phyloP scores from a whole-genome alignment of 345 rosid species.

The Lepidium sativum region DNA sequence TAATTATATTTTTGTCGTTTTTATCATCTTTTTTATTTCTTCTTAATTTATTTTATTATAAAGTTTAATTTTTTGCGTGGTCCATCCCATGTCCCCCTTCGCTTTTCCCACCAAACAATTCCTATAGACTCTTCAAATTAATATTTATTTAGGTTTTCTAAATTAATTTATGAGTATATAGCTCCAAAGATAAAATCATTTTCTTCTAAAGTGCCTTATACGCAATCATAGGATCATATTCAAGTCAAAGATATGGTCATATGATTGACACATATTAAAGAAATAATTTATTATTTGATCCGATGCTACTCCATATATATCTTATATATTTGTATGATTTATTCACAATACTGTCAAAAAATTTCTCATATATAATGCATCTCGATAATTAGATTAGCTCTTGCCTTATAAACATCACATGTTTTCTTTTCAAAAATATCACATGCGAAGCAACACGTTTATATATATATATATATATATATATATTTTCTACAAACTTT shows the following conservation, averaged over 20 bases:
- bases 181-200: constrained; percentile 17
- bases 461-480: too few species aligned
- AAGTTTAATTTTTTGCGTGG: constrained; percentile 26
- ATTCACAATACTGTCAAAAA: constrained; percentile 9
- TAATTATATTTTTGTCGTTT: constrained; percentile 29
- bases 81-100: constrained; percentile 50
- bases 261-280: constrained; percentile 33
- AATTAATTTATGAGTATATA: background rate
- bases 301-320: constrained; percentile 22
- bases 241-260: constrained; percentile 44
- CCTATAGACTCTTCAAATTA: constrained; percentile 27
- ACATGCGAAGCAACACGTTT: constrained; percentile 21
- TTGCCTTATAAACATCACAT: constrained; percentile 16
- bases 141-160: background rate
- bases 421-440: constrained; percentile 14
- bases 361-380: too few species aligned
- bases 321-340: background rate
- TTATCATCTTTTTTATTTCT: constrained; percentile 32
- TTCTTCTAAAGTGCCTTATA: constrained; percentile 2
- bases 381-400: too few species aligned
- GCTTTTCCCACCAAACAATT: constrained; percentile 35
- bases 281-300: constrained; percentile 27
- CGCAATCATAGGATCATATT: constrained; percentile 27
- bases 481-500: background rate
- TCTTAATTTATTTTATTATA: constrained; percentile 20